Conservation (phyloP, 2,329 filamentous ascomycete species). For the Karstenula rhodostoma region DNA sequence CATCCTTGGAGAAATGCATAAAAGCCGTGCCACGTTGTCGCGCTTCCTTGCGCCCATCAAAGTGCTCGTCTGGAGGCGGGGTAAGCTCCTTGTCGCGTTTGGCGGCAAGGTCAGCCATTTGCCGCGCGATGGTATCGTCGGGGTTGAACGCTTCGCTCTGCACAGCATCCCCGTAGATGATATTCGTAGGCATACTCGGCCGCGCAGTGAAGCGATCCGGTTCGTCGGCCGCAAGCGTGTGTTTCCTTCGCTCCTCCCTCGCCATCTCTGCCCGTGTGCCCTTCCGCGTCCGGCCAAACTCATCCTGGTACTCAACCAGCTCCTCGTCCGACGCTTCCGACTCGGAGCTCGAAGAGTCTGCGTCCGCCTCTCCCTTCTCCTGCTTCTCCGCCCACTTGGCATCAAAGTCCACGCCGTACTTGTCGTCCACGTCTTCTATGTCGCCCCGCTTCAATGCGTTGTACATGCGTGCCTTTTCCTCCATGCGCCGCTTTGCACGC, state of each 20-base stretch:
- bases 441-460: slow-evolving; percentile 91
- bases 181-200: slow-evolving; percentile 69
- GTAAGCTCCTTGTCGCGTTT: slow-evolving; percentile 82
- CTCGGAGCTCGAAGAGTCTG: slow-evolving; percentile 51
- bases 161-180: slow-evolving; percentile 87
- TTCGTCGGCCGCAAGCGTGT: slow-evolving; percentile 65
- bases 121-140: slow-evolving; percentile 66
- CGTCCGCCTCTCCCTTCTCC: slow-evolving; percentile 51
- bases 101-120: slow-evolving; percentile 80
- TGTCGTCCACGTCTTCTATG: slow-evolving; percentile 68
- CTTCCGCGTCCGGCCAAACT: slow-evolving; percentile 83
- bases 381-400: slow-evolving; percentile 87
- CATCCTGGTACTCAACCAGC: slow-evolving; percentile 86
- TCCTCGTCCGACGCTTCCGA: slow-evolving; percentile 59
- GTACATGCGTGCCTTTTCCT: slow-evolving; percentile 89
- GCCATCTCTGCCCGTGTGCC: slow-evolving; percentile 75
- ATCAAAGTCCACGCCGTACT: slow-evolving; percentile 87
- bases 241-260: slow-evolving; percentile 66
- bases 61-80: slow-evolving; percentile 82
- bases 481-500: slow-evolving; percentile 81
- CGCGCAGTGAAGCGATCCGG: slow-evolving; percentile 74
- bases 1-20: slow-evolving; percentile 85
- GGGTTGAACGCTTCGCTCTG: slow-evolving; percentile 85
- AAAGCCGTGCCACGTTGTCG: slow-evolving; percentile 90
- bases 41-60: slow-evolving; percentile 84